Percentiles rank a stretch among this genome's conserved stretches.
Conservation (phyloP, 1,139 yeast genomes). For the Geotrichum histeridarum region DNA sequence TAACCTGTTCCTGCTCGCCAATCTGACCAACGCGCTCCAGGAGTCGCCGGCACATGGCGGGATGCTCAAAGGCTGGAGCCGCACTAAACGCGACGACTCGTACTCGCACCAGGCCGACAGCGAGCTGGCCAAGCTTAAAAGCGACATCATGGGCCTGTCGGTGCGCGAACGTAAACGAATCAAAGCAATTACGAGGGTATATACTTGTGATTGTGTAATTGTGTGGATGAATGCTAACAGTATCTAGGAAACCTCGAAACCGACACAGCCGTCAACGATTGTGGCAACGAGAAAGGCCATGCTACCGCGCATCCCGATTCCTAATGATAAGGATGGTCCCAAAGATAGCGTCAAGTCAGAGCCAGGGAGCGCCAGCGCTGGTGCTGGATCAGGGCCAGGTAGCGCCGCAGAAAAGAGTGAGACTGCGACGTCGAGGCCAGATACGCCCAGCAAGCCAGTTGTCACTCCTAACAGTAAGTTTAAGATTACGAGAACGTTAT, state of each 20-base stretch:
- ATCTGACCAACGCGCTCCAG: slow-evolving; percentile 76
- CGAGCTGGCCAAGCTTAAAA: slow-evolving; percentile 77
- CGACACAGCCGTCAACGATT: slow-evolving; percentile 69
- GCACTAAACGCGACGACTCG: slow-evolving; percentile 34
- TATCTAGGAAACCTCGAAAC: slow-evolving; percentile 62
- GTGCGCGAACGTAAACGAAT: slow-evolving; percentile 79
- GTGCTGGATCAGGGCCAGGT: not conserved
- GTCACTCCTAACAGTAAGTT: not conserved
- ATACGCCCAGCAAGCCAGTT: not conserved
- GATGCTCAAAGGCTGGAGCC: slow-evolving; percentile 46
- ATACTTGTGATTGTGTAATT: not conserved
- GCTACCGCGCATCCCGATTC: slow-evolving; percentile 84
- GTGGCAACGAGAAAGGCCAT: slow-evolving; percentile 78
- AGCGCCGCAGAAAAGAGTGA: not conserved
- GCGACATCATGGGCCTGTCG: slow-evolving; percentile 82
- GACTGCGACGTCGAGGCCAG: not conserved
- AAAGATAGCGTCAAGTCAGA: slow-evolving; percentile 21
- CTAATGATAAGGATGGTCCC: slow-evolving; percentile 40
- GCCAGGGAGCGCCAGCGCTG: slow-evolving; percentile 6
- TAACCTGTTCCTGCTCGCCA: slow-evolving; percentile 73
- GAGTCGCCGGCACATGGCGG: slow-evolving; percentile 59
- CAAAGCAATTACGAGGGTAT: slow-evolving; percentile 62
- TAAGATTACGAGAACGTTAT: not conserved
- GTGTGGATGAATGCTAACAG: not conserved
- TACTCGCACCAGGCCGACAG: slow-evolving; percentile 34